Evolutionary conservation across 1,284 basidiomycete genomes (phyloP), one percentile per base, ranked within the genome.

Genomic region (Ceratobasidium theobromae): DNA sequence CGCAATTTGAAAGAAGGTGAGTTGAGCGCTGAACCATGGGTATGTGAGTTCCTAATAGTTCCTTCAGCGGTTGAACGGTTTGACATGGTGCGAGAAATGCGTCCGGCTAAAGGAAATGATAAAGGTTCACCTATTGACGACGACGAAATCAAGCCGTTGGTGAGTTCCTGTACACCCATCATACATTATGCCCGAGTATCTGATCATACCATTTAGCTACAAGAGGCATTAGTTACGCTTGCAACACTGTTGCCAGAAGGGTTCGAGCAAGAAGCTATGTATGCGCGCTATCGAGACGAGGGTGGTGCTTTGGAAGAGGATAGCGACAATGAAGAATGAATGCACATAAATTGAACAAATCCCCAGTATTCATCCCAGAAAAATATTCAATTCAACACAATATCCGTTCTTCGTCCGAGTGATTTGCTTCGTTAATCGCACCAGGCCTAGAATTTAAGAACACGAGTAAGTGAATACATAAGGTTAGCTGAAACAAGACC

Each of bases 161-260:
- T 65, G 25, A 41, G 40, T 12, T 43, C 27, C 3, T 1, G 25
- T 27, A 12, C 43, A 8, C 30, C 12, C 25, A 16, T 16, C 11
- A 11, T 18, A 38, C 3, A 35, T 43, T 6, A 6, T n/a, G 30
- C 18, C 28, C 1, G n/a, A 32, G 1, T 43, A 18, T 5, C 14
- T 21, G 21, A 4, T 30, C 25, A 3, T 40, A 21, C 1, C n/a
- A 38, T 33, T 1, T 45, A 65, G 60, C 49, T 53, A 12, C 41
- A 53, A 30, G 60, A 65, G 30, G 45, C 60, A 12, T 14, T 65
- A 23, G 60, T 65, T 5, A 65, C 60, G 9, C 28, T 65, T 4
- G 60, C 60, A n/a, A 65, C 49, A 0, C 49, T 65, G 4, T n/a
- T 65, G 11, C 60, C 60, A 5, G 60, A 65, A 45, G 60, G 60